Evolutionary conservation across 208 protist genomes (phyloP), one percentile per base, ranked within the genome.

Genomic region (Leishmania turanica): DNA sequence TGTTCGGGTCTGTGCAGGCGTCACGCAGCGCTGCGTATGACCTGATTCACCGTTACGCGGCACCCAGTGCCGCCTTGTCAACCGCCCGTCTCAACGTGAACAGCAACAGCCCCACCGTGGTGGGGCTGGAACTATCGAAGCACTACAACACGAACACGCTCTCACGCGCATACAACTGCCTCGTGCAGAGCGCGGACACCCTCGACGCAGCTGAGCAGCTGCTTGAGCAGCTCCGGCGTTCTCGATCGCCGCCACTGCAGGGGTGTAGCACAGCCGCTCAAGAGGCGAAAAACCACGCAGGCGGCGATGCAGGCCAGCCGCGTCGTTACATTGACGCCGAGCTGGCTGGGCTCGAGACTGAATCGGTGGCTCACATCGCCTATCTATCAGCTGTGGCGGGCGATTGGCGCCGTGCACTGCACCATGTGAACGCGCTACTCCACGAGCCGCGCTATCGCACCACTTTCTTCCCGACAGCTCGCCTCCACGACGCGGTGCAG

Each of bases 401-500:
- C 24, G 66, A 88, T 8, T 97, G 94, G 92, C 3, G 80, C 45
- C 78, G 88, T 42, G 85, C 92, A 13, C 81, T 97, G 66, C 79
- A 80, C 42, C 85, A 83, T 40, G 81, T 93, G 60, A 80, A 92
- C 64, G 31, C 80, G 19, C 92, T 96, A 60, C 80, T 94, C 27
- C 74, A 88, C 56, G 75, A 92, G 37, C 86, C 84, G 15, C 73
- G 70, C 42, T 82, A 84, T n/a, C 45, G 75, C 51, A n/a, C 79
- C 11, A 87, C 84, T 19, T 97, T 93, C 79, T 65, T 96, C 8
- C 94, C 94, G 1, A 91, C 92, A 1, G 88, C 92, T n/a, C 86
- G 89, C 51, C 70, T 90, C 69, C 94, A 97, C 78, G 92, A 97
- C 74, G 89, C 89, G 53, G 87, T 96, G 82, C 94, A 97, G 86